Percentiles rank a stretch among this genome's conserved stretches.
These are phyloP conservation scores for Thermothelomyces thermophilus DNA, from an alignment of 2,329 filamentous ascomycete genomes.

Conservation along the genomic window DNA sequence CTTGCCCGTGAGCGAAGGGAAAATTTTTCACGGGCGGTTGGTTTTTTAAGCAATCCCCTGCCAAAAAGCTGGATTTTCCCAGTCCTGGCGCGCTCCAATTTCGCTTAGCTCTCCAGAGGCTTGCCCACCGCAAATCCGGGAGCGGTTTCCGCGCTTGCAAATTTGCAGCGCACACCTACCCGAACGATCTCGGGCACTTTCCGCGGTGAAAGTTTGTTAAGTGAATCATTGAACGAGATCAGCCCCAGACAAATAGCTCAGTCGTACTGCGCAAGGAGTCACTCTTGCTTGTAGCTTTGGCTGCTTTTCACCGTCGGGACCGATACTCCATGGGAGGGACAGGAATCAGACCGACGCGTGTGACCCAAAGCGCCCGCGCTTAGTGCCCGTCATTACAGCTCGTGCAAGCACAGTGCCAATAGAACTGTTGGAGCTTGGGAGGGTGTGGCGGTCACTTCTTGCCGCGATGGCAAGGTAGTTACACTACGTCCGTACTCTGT, in stretches of 20 bases:
- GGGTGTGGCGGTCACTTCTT: conserved; percentile 14
- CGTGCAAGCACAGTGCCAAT: conserved; percentile 18
- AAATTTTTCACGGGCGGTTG: conserved; percentile 23
- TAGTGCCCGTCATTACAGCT: conserved; percentile 3
- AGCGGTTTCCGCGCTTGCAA: conserved; percentile 19
- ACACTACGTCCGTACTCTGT: too few species aligned
- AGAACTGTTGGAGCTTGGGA: conserved; percentile 9
- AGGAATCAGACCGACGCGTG: too few species aligned
- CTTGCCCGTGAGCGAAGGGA: conserved; percentile 12
- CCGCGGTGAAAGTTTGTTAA: conserved; percentile 17
- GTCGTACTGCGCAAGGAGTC: too few species aligned
- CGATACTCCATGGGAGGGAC: not conserved
- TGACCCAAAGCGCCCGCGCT: too few species aligned
- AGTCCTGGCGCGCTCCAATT: conserved; percentile 20
- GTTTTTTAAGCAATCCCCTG: conserved; percentile 14
- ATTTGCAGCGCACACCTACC: conserved; percentile 13
- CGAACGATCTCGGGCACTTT: conserved; percentile 13
- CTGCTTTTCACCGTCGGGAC: too few species aligned
- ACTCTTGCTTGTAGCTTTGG: too few species aligned
- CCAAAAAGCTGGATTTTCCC: conserved; percentile 15
- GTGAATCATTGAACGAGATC: conserved; percentile 18
- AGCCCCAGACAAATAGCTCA: not conserved
- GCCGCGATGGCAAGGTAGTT: conserved; percentile 8
- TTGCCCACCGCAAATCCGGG: conserved; percentile 21
- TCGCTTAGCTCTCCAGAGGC: conserved; percentile 24